phyloP scores from a whole-genome alignment of 2,329 filamentous ascomycete species.

The Capronia coronata region DNA sequence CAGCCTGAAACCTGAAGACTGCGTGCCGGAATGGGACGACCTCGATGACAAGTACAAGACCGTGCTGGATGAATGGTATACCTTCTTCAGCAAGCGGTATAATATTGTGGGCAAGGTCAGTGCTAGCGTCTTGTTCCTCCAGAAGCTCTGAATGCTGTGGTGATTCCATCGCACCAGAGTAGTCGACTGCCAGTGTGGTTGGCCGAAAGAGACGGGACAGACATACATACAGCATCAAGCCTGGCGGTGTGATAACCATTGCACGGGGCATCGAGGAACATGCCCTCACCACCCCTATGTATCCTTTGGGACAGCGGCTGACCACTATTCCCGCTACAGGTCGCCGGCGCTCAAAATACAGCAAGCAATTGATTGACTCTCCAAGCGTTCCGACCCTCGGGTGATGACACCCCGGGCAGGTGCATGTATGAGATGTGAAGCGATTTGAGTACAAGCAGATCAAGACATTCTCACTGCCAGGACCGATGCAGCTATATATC shows the following conservation, averaged over 20 bases:
- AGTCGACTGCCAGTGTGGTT: no score
- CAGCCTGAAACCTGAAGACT: slow-evolving; percentile 79
- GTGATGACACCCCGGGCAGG: not conserved
- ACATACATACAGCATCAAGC: no score
- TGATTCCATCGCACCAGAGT: no score
- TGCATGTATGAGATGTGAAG: not conserved
- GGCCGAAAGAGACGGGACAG: no score
- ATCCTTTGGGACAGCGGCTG: slow-evolving; percentile 8
- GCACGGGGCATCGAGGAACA: no score
- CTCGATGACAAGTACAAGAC: slow-evolving; percentile 78
- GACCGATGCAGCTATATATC: no score
- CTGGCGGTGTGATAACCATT: no score
- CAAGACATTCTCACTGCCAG: no score
- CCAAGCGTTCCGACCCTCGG: no score
- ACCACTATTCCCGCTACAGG: slow-evolving; percentile 11
- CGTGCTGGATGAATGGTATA: slow-evolving; percentile 84
- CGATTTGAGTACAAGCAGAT: not conserved
- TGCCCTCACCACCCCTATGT: no score
- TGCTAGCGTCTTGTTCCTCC: slow-evolving; percentile 4
- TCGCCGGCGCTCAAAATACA: slow-evolving; percentile 24
- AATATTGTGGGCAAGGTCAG: slow-evolving; percentile 58
- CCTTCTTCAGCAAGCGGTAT: slow-evolving; percentile 94
- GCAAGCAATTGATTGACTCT: slow-evolving; percentile 8
- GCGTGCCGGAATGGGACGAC: slow-evolving; percentile 72
- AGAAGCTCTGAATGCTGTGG: slow-evolving; percentile 19